Percentiles rank a stretch among this genome's conserved stretches.
These are phyloP conservation scores for Combretum micranthum DNA, from an alignment of 345 rosid genomes.

Conservation along the genomic window DNA sequence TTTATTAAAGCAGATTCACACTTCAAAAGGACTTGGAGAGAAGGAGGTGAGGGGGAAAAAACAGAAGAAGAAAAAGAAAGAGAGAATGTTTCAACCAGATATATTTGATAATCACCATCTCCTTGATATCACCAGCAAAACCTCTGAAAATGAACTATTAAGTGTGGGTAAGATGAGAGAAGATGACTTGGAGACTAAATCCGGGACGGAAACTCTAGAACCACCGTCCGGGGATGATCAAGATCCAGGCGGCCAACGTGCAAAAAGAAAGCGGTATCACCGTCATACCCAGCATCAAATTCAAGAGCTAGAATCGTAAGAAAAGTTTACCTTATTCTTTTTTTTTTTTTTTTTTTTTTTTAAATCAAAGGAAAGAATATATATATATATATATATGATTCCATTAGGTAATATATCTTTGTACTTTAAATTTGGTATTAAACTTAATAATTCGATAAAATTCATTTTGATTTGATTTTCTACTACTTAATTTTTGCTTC, in stretches of 20 bases:
- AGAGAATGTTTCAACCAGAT: slow-evolving; percentile 61
- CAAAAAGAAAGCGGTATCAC: slow-evolving; percentile 77
- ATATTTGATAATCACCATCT: slow-evolving; percentile 59
- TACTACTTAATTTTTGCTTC: slow-evolving; percentile 2
- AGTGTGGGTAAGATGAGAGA: slow-evolving; percentile 34
- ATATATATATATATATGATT: too few relatives aligned
- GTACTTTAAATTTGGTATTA: background rate
- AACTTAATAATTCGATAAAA: background rate
- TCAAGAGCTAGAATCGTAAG: slow-evolving; percentile 95
- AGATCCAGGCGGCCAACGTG: slow-evolving; percentile 53
- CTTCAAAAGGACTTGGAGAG: background rate
- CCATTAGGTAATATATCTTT: background rate
- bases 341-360: background rate
- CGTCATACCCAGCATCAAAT: slow-evolving; percentile 96
- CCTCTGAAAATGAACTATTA: slow-evolving; percentile 50
- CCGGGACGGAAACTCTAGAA: slow-evolving; percentile 63
- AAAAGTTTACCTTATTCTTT: background rate
- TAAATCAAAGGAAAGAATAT: background rate
- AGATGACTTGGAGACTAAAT: slow-evolving; percentile 72
- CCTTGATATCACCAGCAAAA: slow-evolving; percentile 57
- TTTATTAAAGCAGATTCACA: background rate
- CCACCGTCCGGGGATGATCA: slow-evolving; percentile 65
- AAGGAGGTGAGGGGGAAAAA: background rate
- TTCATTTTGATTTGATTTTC: background rate
- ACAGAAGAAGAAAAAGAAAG: slow-evolving; percentile 2